These are phyloP conservation scores for Lophiotrema nucula DNA, from an alignment of 495 filamentous ascomycete species.

Conservation along the genomic window DNA sequence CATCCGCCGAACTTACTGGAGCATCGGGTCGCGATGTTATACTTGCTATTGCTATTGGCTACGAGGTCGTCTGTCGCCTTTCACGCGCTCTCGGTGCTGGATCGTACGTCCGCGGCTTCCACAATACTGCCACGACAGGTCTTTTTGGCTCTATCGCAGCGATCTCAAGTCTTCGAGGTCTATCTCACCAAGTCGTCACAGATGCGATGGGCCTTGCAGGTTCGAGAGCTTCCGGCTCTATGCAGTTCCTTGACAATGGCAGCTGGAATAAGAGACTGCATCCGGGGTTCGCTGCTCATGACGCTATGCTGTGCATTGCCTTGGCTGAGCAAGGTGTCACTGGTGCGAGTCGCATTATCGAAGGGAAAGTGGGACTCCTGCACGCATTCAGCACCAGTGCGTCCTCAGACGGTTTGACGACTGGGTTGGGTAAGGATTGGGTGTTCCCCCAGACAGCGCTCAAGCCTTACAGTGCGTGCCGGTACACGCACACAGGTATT, in stretches of 20 bases:
- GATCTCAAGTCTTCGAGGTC: conserved; percentile 21
- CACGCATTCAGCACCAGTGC: conserved; percentile 33
- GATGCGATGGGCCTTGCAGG: conserved; percentile 34
- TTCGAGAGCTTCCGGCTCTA: conserved; percentile 33
- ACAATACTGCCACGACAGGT: conserved; percentile 33
- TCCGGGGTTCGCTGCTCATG: conserved; percentile 36
- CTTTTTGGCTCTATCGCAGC: conserved; percentile 35
- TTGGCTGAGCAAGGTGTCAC: conserved; percentile 34
- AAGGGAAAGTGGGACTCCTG: conserved; percentile 34
- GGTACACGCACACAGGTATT: conserved; percentile 36
- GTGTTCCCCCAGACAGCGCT: conserved; percentile 15
- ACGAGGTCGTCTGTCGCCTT: conserved; percentile 34
- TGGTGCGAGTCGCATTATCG: conserved; percentile 27
- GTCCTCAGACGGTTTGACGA: conserved; percentile 18
- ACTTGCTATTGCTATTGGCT: conserved; percentile 25
- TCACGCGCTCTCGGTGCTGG: conserved; percentile 32
- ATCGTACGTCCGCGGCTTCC: conserved; percentile 35
- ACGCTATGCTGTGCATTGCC: conserved; percentile 34
- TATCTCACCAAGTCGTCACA: conserved; percentile 11
- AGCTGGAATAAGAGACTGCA: conserved; percentile 37
- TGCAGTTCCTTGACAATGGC: conserved; percentile 39
- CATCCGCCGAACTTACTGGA: neutral
- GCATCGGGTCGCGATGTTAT: neutral
- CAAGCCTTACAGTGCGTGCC: conserved; percentile 36
- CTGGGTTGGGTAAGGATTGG: conserved; percentile 30